Evolutionary conservation across 1,284 basidiomycete genomes (phyloP).

Genomic region (Cystobasidium sp.): DNA sequence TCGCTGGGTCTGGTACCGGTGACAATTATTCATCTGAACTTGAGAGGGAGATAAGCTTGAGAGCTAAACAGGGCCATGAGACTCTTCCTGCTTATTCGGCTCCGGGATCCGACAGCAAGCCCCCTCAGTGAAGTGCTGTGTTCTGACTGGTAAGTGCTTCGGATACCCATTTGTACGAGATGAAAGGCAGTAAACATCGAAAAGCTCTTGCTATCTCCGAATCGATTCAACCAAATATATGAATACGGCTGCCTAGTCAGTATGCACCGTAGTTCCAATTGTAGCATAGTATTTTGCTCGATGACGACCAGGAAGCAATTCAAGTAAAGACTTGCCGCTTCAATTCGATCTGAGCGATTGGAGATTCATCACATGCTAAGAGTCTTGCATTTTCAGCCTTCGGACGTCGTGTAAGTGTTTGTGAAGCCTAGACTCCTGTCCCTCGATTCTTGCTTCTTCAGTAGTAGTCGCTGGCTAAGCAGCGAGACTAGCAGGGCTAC

Average conservation of each 20-base stretch:
- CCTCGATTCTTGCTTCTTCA: not conserved
- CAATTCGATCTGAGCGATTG: no score
- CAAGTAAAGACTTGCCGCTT: no score
- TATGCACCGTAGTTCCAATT: not conserved
- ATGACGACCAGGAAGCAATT: no score
- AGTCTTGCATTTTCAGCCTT: not conserved
- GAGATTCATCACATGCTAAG: not conserved
- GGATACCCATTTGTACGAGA: not conserved
- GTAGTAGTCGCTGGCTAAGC: slow-evolving; percentile 12
- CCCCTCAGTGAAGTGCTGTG: not conserved
- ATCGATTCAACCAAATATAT: no score
- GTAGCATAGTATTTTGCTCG: slow-evolving; percentile 9
- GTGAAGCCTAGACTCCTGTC: not conserved
- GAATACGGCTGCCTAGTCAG: not conserved
- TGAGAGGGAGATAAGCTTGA: slow-evolving; percentile 34
- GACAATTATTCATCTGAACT: not conserved
- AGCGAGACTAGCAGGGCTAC: slow-evolving; percentile 47
- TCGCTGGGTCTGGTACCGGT: slow-evolving; percentile 4
- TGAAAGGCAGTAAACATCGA: not conserved
- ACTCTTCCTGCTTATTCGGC: slow-evolving; percentile 32
- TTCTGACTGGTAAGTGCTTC: no score
- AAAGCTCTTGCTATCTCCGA: no score
- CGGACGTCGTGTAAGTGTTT: not conserved
- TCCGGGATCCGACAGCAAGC: not conserved
- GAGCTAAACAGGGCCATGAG: slow-evolving; percentile 22